A percentile compares a stretch with the other conserved stretches of the same genome.
Conservation (phyloP, 2,329 filamentous ascomycete species). For the Fusarium circinatum region DNA sequence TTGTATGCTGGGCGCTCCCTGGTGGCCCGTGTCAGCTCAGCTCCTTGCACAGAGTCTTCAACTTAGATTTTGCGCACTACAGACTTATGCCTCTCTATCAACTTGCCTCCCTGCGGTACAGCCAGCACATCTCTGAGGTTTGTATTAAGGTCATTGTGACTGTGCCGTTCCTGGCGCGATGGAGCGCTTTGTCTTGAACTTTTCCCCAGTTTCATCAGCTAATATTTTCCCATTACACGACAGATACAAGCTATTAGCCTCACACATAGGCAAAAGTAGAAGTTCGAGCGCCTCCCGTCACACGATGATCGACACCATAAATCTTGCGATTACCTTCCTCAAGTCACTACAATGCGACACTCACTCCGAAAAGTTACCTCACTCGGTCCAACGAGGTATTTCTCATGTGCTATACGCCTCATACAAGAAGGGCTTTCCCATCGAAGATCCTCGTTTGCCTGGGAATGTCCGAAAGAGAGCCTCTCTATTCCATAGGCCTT, state of each 20-base stretch:
- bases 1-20: background rate
- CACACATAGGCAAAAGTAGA: fast-evolving
- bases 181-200: background rate
- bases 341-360: slow-evolving; percentile 2
- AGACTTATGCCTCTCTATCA: background rate
- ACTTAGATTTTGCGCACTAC: too few relatives aligned
- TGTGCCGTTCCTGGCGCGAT: background rate
- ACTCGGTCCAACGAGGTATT: background rate
- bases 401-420: background rate
- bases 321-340: background rate
- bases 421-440: slow-evolving; percentile 7
- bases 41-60: background rate
- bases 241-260: background rate
- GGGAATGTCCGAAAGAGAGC: slow-evolving; percentile 1
- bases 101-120: background rate
- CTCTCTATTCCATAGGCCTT: background rate
- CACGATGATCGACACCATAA: background rate
- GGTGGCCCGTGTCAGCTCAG: background rate
- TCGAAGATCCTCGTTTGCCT: slow-evolving; percentile 10
- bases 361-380: background rate
- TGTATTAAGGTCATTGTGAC: background rate
- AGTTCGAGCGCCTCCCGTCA: too few relatives aligned
- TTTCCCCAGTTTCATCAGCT: background rate
- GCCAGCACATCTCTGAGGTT: background rate
- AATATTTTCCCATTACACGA: too few relatives aligned